phyloP scores from a whole-genome alignment of 1,284 basidiomycete genomes.

The Apiotrichum mycotoxinovorans region DNA sequence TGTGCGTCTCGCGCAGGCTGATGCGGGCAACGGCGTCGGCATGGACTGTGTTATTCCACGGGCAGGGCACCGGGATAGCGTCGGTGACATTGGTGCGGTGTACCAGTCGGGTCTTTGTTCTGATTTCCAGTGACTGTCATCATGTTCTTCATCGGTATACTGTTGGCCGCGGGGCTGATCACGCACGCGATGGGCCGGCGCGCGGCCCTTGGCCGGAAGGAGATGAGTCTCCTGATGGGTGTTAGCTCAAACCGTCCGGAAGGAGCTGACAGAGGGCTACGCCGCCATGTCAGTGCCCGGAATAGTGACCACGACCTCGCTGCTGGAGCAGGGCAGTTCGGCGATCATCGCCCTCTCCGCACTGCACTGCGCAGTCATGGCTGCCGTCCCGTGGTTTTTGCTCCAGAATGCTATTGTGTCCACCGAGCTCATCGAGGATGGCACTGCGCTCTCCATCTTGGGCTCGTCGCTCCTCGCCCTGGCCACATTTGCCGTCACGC shows the following conservation, averaged over 20 bases:
- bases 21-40: constrained; percentile 40
- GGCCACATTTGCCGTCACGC: constrained; percentile 64
- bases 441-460: constrained; percentile 56
- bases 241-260: constrained; percentile 18
- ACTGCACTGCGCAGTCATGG: constrained; percentile 64
- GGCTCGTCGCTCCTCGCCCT: constrained; percentile 55
- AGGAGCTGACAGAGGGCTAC: constrained; percentile 54
- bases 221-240: constrained; percentile 37
- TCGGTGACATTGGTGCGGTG: constrained; percentile 44
- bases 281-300: constrained; percentile 69
- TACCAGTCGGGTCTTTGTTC: not conserved
- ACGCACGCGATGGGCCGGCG: constrained; percentile 24
- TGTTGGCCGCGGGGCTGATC: constrained; percentile 28
- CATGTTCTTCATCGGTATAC: constrained; percentile 33
- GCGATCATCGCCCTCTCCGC: constrained; percentile 67
- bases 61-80: constrained; percentile 31
- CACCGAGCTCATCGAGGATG: constrained; percentile 69
- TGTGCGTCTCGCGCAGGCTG: constrained; percentile 25
- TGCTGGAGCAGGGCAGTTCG: constrained; percentile 64
- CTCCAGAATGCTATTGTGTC: constrained; percentile 74
- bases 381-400: constrained; percentile 69
- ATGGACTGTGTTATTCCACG: constrained; percentile 40
- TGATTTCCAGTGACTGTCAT: constrained; percentile 36
- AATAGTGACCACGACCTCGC: constrained; percentile 69
- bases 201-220: constrained; percentile 44